Evolutionary conservation across 768 basidiomycete species (phyloP), one percentile per base, ranked within the genome.

Genomic region (Mycena venus): DNA sequence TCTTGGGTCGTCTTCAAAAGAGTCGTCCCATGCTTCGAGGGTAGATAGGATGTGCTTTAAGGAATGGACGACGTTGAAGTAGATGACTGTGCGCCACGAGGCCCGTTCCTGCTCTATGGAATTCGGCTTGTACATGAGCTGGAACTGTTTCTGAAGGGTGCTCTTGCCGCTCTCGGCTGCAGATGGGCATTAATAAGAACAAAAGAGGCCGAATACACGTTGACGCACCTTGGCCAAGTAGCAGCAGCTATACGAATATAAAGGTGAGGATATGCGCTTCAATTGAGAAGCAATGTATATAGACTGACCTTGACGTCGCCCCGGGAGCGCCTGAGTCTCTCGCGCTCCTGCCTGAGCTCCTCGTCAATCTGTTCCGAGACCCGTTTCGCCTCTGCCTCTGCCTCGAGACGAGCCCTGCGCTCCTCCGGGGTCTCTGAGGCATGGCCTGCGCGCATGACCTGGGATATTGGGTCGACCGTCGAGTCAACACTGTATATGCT

Each of bases 311-410:
- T 93, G 74, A 96, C 94, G 81, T 95, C 94, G 77, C 91, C 88
- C 82, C 90, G 94, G 61, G 86, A 89, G 80, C 88, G 90, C 82
- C 89, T 92, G 69, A 91, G 78, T 62, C 86, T 88, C 80, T 93
- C 93, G 69, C 91, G 88, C 79, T 96, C 95, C 71, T 86, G 84
- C 76, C 91, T 90, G 65, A 96, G 87, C 77, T 94, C 90, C 79
- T 95, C 94, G 83, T 96, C 95, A 78, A 96, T 96, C 81, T 89
- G 89, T 73, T 96, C 95, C 59, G 93, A 95, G 72, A 93, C 85
- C 59, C 91, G 89, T 81, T 91, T 93, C 3, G 95, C 94, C 74
- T 95, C 93, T 0, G 90, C 90, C 83, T 96, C 95, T 40, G 86
- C 81, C 73, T 88, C 84, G 21, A 95, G 88, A 69, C 95, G 90